phyloP scores from a whole-genome alignment of 2,329 filamentous ascomycete species.

The Fusarium zealandicum region DNA sequence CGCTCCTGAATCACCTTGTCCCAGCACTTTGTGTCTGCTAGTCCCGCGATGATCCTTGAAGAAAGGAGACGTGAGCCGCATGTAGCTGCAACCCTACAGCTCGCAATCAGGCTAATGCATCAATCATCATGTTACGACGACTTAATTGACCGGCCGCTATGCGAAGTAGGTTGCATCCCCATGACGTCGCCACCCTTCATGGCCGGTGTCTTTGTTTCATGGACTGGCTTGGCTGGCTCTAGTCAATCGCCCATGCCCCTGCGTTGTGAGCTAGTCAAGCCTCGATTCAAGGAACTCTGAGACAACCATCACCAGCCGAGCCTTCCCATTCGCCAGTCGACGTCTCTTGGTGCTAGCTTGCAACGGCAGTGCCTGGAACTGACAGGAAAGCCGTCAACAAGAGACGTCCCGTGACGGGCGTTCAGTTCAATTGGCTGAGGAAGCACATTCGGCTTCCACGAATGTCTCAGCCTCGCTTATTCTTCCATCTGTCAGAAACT shows the following conservation, averaged over 20 bases:
- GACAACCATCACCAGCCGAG: neutral
- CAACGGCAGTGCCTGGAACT: slow-evolving; percentile 26
- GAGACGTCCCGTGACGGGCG: neutral
- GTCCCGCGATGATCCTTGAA: slow-evolving; percentile 3
- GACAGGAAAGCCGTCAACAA: too few relatives aligned
- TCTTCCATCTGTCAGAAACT: neutral
- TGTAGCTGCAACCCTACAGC: neutral
- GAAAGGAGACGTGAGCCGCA: neutral
- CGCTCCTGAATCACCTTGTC: slow-evolving; percentile 7
- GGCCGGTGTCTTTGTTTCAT: neutral
- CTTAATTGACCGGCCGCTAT: neutral
- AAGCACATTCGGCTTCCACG: too few relatives aligned
- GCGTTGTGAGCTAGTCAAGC: slow-evolving; percentile 11
- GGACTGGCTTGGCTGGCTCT: neutral
- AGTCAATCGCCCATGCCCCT: slow-evolving; percentile 1
- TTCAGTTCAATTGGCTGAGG: neutral
- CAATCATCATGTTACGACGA: neutral
- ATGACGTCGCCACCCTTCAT: slow-evolving; percentile 1
- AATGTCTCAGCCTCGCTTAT: slow-evolving; percentile 6
- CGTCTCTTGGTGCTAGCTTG: slow-evolving; percentile 4
- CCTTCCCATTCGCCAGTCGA: neutral
- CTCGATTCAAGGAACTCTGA: slow-evolving; percentile 21
- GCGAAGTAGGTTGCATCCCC: too few relatives aligned
- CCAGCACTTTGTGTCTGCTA: slow-evolving; percentile 8
- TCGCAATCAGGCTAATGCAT: neutral